Base-by-base conservation (phyloP, 1,139 yeast species). In the Starmera stellimalicola region DNA sequence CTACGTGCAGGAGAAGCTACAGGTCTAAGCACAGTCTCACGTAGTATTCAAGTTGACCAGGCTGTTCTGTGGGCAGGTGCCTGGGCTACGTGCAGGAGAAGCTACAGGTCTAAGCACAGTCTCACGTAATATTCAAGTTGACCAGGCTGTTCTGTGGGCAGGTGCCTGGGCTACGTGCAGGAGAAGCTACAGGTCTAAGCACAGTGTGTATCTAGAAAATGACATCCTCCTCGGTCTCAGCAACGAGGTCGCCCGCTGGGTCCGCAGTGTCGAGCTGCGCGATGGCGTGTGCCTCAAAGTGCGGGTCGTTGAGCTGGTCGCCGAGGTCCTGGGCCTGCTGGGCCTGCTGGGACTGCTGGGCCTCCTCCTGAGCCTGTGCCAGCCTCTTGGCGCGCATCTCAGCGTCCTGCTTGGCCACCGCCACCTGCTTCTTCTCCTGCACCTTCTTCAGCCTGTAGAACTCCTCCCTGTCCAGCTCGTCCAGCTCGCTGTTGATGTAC, bases 381-480 rank as follows among this genome's bases (percentile, higher is more conserved):
- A 34, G 35, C 34, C 38, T 46, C 37, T 39, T 44, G 26, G 37
- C 39, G 42, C 37, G 50, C 57, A 50, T 39, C 36, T 52, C 60
- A 11, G 55, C 60, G 40, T 50, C 57, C 16, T 58, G 58, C 38
- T 57, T 50, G 40, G 54, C 55, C 7, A 55, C 55, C 17, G 62
- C 69, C 45, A 71, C 71, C 60, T 87, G 95, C 60, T 91, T 91
- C 79, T 87, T 88, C 55, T 87, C 93, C 62, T 91, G 96, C 35
- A 91, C 96, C 61, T 91, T 91, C 65, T 91, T 91, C 65, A 91
- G 74, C 52, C 98, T 70, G 63, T 87, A 91, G 55, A 91, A 91
- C 62, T 91, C 98, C 62, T 91, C 98, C 70, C 98, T 81, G 58
- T 91, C 98, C 58, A 91, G 71, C 63, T 91, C 98, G 59, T 91